These are phyloP conservation scores for Chaetomiaceae sp. DNA, from an alignment of 2,329 filamentous ascomycete species.

Conservation along the genomic window DNA sequence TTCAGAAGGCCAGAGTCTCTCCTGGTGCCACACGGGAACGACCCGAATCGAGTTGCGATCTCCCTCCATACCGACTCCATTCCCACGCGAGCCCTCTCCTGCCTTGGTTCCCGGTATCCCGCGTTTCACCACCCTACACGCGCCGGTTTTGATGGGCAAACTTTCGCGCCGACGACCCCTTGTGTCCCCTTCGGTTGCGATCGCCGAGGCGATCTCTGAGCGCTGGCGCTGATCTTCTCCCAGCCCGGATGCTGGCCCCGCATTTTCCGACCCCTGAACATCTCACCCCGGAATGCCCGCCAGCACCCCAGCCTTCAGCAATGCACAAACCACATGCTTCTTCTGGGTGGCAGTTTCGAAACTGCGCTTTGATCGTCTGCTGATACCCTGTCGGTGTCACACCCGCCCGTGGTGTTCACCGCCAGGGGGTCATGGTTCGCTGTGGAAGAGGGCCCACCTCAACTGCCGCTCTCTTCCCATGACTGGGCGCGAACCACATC, in stretches of 20 bases:
- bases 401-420: neutral
- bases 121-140: constrained; percentile 13
- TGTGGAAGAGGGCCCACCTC: neutral
- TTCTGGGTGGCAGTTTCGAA: neutral
- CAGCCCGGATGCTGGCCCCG: constrained; percentile 11
- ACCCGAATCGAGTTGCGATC: constrained; percentile 13
- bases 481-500: too few relatives aligned
- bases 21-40: neutral
- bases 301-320: neutral
- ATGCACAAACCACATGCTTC: neutral
- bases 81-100: constrained; percentile 5
- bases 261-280: constrained; percentile 18
- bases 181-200: constrained; percentile 3
- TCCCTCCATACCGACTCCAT: constrained; percentile 10
- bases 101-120: neutral
- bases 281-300: constrained; percentile 5
- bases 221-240: constrained; percentile 14
- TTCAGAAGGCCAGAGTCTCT: constrained; percentile 13
- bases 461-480: neutral
- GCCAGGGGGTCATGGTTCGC: neutral
- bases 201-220: constrained; percentile 10
- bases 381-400: neutral
- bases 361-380: neutral
- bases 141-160: neutral
- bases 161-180: constrained; percentile 1